Evolutionary conservation across 208 protist genomes (phyloP).

Genomic region (Crithidia brevicula): DNA sequence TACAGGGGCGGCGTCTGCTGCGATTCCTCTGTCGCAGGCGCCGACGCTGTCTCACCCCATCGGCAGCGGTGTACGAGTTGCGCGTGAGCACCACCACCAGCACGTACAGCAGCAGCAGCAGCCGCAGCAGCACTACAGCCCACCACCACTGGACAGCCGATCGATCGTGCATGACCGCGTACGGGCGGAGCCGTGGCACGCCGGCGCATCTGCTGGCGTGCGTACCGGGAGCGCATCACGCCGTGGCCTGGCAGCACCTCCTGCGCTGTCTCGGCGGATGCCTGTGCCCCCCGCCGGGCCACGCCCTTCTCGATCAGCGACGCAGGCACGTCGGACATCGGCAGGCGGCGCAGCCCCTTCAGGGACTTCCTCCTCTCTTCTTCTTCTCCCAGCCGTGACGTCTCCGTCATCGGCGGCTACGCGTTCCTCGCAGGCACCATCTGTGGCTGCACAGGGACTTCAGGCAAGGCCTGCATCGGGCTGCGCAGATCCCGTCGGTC

Average conservation of each 20-base stretch:
- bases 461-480: neutral
- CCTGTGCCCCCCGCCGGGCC: neutral
- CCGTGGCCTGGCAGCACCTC: neutral
- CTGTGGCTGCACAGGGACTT: neutral
- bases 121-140: no score
- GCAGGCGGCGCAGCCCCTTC: no score
- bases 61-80: slow-evolving; percentile 16
- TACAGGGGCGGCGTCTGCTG: neutral
- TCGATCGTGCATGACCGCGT: no score
- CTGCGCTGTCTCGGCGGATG: neutral
- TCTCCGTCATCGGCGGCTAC: no score
- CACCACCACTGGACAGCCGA: no score
- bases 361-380: no score
- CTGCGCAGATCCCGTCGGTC: slow-evolving; percentile 5
- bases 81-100: slow-evolving; percentile 8
- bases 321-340: neutral
- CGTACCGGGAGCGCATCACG: neutral
- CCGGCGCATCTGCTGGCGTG: neutral
- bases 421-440: no score
- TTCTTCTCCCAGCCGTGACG: no score
- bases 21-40: slow-evolving; percentile 6
- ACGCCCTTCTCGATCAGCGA: neutral
- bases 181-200: slow-evolving; percentile 10
- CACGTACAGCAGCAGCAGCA: slow-evolving; percentile 2
- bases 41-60: neutral